Base-by-base conservation (phyloP, 2,329 filamentous ascomycete genomes). In the Botrytis porri region DNA sequence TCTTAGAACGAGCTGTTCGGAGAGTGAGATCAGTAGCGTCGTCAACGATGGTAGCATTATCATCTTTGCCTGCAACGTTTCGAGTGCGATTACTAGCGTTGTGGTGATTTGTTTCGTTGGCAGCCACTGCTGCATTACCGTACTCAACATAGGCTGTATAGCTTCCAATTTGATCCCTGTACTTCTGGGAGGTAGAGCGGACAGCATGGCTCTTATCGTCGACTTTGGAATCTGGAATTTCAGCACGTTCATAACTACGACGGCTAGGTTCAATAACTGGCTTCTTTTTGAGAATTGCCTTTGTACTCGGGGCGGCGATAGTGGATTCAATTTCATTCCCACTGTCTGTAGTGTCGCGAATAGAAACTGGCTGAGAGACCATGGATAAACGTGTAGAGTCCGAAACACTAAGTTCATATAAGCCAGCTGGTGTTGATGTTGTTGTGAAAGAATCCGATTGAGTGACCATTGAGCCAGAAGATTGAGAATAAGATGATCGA, bases 11-110 rank as follows among this genome's bases (percentile, higher is more conserved):
- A 41, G 48, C 48, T 18, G 48, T 69, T 57, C 65, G 48, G 18
- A 69, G 48, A 25, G 65, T 69, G n/a, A 69, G 65, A 57, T 69
- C 65, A 10, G 65, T 69, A 41, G 65, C 65, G 3, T 69, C 48
- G 7, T 69, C 65, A 10, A 69, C 4, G 4, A 57, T 69, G 35
- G 51, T 43, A 10, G 32, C 22, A 39, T 67, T 41, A 7, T 59
- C 18, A 57, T 69, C 35, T 41, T 41, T 51, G 4, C 29, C 37
- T 16, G 18, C 35, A 41, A 41, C 6, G 12, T 32, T 18, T 64
- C n/a, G n/a, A 29, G 25, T 32, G 18, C 16, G 25, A 14, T 12
- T n/a, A 16, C 25, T 43, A n/a, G 20, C n/a, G 16, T 32, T 57
- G 57, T 20, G 22, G 12, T 3, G n/a, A 25, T 41, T 43, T 25